These are phyloP conservation scores for barley (Hordeum vulgare) DNA, from an alignment of 176 grass and related monocot genomes.

Conservation along the genomic window DNA sequence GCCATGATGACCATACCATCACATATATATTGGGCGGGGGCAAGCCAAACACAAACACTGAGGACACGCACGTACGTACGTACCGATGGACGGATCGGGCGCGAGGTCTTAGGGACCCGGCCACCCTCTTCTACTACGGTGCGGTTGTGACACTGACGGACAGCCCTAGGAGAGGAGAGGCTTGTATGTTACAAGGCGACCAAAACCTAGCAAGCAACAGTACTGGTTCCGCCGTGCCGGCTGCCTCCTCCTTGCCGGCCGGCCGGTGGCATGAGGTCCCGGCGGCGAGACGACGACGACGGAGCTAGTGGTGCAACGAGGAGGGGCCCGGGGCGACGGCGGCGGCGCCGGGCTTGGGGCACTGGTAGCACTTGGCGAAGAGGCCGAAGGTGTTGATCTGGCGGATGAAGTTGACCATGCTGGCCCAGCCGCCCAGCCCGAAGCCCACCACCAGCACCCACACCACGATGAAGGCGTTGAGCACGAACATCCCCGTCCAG, in stretches of 20 bases:
- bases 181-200: conserved; percentile 57
- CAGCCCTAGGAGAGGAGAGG: conserved; percentile 1
- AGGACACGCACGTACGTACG: conserved; percentile 3
- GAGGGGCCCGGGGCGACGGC: neutral
- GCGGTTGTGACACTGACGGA: neutral
- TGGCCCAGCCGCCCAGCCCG: conserved; percentile 81
- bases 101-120: conserved; percentile 15
- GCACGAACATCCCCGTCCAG: conserved; percentile 72
- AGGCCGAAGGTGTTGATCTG: conserved; percentile 88
- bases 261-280: too few species aligned
- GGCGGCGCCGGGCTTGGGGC: conserved; percentile 41
- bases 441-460: conserved; percentile 88
- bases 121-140: conserved; percentile 21
- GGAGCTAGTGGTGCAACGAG: conserved; percentile 34
- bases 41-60: conserved; percentile 53
- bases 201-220: conserved; percentile 51
- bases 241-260: too few species aligned
- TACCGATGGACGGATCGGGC: neutral
- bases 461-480: conserved; percentile 74
- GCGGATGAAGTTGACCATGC: conserved; percentile 67
- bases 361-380: conserved; percentile 92
- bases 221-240: neutral
- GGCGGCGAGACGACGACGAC: too few species aligned
- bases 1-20: conserved; percentile 42
- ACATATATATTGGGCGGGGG: conserved; percentile 26